phyloP scores from a whole-genome alignment of 2,329 filamentous ascomycete genomes.

The Paraphoma sp. region DNA sequence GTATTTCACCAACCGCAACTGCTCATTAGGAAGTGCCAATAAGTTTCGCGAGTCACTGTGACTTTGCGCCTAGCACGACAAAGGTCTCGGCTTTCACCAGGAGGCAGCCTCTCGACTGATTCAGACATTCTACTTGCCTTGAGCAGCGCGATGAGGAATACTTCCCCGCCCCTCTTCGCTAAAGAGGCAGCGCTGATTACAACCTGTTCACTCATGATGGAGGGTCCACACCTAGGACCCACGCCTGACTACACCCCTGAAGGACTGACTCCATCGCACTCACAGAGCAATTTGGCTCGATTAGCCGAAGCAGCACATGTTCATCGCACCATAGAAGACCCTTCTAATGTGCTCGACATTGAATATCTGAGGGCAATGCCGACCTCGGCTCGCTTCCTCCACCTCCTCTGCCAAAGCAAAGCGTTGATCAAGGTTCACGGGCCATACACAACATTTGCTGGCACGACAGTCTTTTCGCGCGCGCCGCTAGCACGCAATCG shows the following conservation, averaged over 20 bases:
- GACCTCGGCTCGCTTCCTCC: constrained; percentile 14
- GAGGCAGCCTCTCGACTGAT: too few species aligned
- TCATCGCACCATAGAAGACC: not conserved
- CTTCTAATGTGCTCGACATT: not conserved
- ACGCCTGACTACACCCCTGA: not conserved
- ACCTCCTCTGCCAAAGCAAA: constrained; percentile 14
- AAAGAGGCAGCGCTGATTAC: too few species aligned
- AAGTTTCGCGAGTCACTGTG: not conserved
- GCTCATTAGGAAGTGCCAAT: not conserved
- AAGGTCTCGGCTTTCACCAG: too few species aligned
- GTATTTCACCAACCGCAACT: not conserved
- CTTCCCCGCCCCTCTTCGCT: too few species aligned
- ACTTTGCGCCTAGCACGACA: too few species aligned
- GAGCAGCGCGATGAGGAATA: too few species aligned
- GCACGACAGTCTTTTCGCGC: constrained; percentile 15
- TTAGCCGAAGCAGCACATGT: not conserved
- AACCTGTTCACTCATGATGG: not conserved
- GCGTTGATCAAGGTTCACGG: constrained; percentile 10
- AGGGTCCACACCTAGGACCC: not conserved
- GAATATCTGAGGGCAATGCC: not conserved
- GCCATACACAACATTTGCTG: constrained; percentile 12
- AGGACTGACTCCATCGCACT: not conserved
- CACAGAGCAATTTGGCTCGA: not conserved
- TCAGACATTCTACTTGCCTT: too few species aligned
- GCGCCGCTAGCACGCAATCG: not conserved